These are phyloP conservation scores for Lyophyllum shimeji DNA, from an alignment of 768 basidiomycete genomes.

Conservation along the genomic window DNA sequence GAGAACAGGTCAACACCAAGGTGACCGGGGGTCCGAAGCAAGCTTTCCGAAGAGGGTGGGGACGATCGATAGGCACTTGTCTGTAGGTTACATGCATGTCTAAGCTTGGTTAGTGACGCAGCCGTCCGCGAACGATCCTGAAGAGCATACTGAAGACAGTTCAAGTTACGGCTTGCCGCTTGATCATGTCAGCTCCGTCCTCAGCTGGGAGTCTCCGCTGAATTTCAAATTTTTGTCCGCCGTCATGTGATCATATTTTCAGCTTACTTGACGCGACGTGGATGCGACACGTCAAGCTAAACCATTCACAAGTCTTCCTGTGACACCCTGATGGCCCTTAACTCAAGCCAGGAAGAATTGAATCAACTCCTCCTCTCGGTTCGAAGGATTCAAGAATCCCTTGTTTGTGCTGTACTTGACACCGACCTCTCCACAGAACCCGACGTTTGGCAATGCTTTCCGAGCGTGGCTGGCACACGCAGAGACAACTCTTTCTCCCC, in stretches of 20 bases:
- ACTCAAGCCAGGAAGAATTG: neutral
- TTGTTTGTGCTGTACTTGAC: neutral
- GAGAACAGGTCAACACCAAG: neutral
- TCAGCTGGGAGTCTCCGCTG: neutral
- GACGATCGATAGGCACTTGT: too few relatives aligned
- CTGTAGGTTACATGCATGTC: too few relatives aligned
- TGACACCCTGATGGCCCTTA: neutral
- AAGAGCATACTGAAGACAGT: too few relatives aligned
- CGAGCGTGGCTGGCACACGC: conserved; percentile 1
- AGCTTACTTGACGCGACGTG: too few relatives aligned
- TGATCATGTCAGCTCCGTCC: too few relatives aligned
- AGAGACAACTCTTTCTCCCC: neutral
- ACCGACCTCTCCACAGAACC: neutral
- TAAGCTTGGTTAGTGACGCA: too few relatives aligned
- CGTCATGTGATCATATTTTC: neutral
- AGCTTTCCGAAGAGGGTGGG: too few relatives aligned
- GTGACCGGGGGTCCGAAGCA: conserved; percentile 7
- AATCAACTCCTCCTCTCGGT: neutral
- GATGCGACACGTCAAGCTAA: too few relatives aligned
- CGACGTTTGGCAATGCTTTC: neutral
- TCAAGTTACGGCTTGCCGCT: too few relatives aligned
- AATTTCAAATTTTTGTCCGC: neutral
- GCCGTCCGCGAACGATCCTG: too few relatives aligned
- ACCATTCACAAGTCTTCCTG: too few relatives aligned
- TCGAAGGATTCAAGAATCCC: neutral